Base-by-base conservation (phyloP, 495 filamentous ascomycete species). In the Hypomontagnella submonticulosa region DNA sequence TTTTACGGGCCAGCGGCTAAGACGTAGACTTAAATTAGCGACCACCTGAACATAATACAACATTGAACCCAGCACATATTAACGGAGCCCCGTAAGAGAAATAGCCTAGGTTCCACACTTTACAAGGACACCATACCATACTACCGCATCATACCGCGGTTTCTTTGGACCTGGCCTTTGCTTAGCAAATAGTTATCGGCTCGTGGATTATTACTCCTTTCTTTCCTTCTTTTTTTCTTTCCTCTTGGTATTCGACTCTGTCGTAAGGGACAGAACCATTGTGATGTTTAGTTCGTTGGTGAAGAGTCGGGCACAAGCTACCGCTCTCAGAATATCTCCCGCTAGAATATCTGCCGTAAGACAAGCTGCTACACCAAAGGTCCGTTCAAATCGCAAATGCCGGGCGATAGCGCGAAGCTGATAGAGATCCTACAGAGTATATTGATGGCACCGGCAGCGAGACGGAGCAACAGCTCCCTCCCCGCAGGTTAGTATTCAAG, bases 381-480 rank as follows among this genome's bases (percentile, higher is more conserved):
- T 80, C 70, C 13, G 63, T 59, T 51, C 19, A 4, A 0, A 41
- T 47, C 18, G 32, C 30, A 16, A 40, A 12, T 40, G 27, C 37
- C 49, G 19, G 32, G 13, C 59, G 42, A 38, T 54, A 15, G 42
- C 60, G 66, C 56, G 69, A 60, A 55, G 15, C 57, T 71, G 47
- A 63, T 16, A 18, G 3, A 16, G 12, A 23, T 16, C 13, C 4
- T n/a, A 42, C 57, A 81, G 77, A 80, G 71, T 70, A 54, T 80
- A 66, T 66, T 77, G 53, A 87, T 87, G 84, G 80, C 84, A 32
- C 80, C 83, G 46, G 74, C 77, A 59, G 75, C 67, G 71, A 76
- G 70, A 65, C 74, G 86, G 68, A 86, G 79, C 73, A 88, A 82
- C 72, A 87, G 82, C 76, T 86, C 86, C 69, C 78, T 88, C 49